Percentiles rank a stretch among this genome's conserved stretches.
Evolutionary conservation across 2,329 filamentous ascomycete genomes (phyloP).

Genomic region (Scleromitrula shiraiana): DNA sequence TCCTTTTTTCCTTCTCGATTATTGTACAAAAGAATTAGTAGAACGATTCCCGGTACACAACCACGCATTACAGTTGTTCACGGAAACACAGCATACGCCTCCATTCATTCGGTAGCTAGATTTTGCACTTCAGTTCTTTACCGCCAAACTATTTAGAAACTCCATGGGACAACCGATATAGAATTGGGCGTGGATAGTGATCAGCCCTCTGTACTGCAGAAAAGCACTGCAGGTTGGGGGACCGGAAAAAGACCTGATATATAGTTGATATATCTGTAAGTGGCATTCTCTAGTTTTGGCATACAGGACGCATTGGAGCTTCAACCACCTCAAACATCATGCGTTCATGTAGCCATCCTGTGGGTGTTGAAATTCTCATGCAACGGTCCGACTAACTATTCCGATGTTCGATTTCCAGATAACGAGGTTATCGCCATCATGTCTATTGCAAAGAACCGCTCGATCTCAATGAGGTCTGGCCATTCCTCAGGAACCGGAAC

Average conservation of each 20-base stretch:
- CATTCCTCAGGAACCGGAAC: conserved; percentile 39
- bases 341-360: conserved; percentile 19
- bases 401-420: conserved; percentile 13
- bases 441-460: conserved; percentile 46
- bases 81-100: conserved; percentile 15
- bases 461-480: conserved; percentile 50
- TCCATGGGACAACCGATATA: conserved; percentile 29
- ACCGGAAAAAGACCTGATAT: conserved; percentile 24
- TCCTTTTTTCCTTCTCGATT: conserved; percentile 17
- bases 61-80: conserved; percentile 21
- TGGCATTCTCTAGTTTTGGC: conserved; percentile 13
- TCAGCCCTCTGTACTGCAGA: conserved; percentile 29
- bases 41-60: conserved; percentile 12
- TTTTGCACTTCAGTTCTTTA: conserved; percentile 4
- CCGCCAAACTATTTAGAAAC: conserved; percentile 20
- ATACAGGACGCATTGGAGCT: conserved; percentile 18
- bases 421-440: conserved; percentile 23
- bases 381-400: conserved; percentile 26
- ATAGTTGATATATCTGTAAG: conserved; percentile 21
- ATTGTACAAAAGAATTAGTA: conserved; percentile 16
- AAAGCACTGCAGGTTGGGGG: conserved; percentile 24
- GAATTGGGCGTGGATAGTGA: conserved; percentile 28
- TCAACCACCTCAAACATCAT: conserved; percentile 14
- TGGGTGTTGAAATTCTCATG: conserved; percentile 20
- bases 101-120: conserved; percentile 18